Evolutionary conservation across 2,329 filamentous ascomycete genomes (phyloP), one percentile per base, ranked within the genome.

Genomic region (Pyrenophora teres): DNA sequence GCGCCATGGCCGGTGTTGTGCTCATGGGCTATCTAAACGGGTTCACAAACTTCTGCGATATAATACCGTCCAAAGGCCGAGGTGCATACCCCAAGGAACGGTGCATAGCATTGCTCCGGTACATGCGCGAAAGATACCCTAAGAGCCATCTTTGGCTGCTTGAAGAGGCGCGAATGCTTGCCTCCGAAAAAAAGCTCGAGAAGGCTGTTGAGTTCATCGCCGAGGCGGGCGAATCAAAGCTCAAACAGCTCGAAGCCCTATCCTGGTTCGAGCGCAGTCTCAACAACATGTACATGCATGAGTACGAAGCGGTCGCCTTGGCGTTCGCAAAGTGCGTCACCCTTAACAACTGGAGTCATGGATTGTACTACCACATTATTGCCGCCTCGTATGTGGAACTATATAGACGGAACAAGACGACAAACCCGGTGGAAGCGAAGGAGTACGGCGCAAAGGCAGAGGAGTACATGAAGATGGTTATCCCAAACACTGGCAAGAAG

Each of bases 11-110:
- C 0, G 90, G 88, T 0, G 80, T 97, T 35, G 83, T 90, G 21
- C 78, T 97, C 0, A 80, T 97, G 13, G 87, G 85, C 0, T 97
- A 92, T 73, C 96, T 97, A 75, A 96, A 96, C 68, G 89, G 88
- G 5, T 83, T 96, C 27, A 81, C 95, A 13, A 90, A 89, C 1
- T 88, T 91, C 60, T 90, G 91, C 56, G 94, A 99, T 69, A 97
- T 99, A 48, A 79, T 96, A 13, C 87, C 90, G 0, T 81, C 78
- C 1, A 80, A 83, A 16, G 75, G 79, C 1, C 83, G 86, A 58
- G 80, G 81, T 41, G 70, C 77, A 2, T 92, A 92, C 52, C 94
- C 94, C 0, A 80, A 79, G 41, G 81, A 84, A 31, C 84, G 85
- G 53, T 89, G 92, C 57, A 77, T 80, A 41, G 78, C 76, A 2